Conservation (phyloP, 306 rosid species). For the Trifolium subterraneum region DNA sequence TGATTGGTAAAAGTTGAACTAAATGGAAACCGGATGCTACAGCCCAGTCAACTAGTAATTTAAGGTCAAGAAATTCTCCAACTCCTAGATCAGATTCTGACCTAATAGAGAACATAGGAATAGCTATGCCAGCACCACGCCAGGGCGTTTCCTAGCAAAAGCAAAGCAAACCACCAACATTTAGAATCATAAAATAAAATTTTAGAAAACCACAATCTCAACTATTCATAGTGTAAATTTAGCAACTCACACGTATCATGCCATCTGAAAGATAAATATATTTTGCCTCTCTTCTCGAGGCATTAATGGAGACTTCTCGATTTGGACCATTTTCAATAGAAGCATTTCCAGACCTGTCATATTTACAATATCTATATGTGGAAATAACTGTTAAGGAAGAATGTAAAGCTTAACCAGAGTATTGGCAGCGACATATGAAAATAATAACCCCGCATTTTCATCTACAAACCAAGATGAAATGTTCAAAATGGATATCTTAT, state of each 20-base stretch:
- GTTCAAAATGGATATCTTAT: conserved; percentile 72
- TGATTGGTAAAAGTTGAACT: conserved; percentile 93
- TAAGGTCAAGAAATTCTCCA: conserved; percentile 98
- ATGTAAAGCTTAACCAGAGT: conserved; percentile 25
- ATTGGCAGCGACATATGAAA: conserved; percentile 26
- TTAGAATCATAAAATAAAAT: conserved; percentile 27
- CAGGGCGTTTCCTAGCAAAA: conserved; percentile 75
- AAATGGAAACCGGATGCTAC: conserved; percentile 89
- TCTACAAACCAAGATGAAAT: conserved; percentile 35
- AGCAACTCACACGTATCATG: conserved; percentile 76
- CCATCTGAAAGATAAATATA: conserved; percentile 80
- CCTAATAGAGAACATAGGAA: conserved; percentile 95
- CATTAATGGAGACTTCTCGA: conserved; percentile 63
- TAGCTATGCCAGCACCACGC: conserved; percentile 95
- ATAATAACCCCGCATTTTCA: conserved; percentile 16
- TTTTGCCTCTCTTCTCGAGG: conserved; percentile 61
- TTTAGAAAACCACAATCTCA: conserved; percentile 26
- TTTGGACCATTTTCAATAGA: conserved; percentile 77
- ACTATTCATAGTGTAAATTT: conserved; percentile 23
- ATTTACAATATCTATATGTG: conserved; percentile 88
- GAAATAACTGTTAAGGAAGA: conserved; percentile 65
- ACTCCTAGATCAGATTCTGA: conserved; percentile 92
- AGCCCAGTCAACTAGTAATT: conserved; percentile 93
- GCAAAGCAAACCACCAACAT: conserved; percentile 41
- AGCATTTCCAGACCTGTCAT: conserved; percentile 59